phyloP scores from a whole-genome alignment of 495 filamentous ascomycete species.

The Trichoderma erinaceum region DNA sequence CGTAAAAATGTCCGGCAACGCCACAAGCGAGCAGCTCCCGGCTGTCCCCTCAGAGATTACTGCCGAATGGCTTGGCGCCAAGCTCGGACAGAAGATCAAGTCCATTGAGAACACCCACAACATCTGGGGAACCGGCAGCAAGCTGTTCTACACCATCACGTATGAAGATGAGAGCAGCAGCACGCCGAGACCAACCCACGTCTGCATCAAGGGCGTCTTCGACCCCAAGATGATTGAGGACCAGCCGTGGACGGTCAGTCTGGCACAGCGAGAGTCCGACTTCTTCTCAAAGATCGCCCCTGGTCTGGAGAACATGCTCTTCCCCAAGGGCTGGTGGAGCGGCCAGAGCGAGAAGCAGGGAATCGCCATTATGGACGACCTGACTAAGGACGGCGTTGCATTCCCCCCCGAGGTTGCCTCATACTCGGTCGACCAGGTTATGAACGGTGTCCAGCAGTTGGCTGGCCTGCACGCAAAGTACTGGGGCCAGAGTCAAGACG shows the following conservation, averaged over 20 bases:
- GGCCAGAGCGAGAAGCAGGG: slow-evolving; percentile 26
- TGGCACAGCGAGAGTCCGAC: slow-evolving; percentile 31
- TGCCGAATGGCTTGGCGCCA: slow-evolving; percentile 24
- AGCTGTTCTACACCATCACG: slow-evolving; percentile 27
- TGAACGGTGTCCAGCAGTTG: slow-evolving; percentile 25
- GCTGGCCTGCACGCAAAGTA: slow-evolving; percentile 27
- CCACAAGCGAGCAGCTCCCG: slow-evolving; percentile 17
- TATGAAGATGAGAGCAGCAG: slow-evolving; percentile 23
- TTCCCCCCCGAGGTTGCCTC: slow-evolving; percentile 26
- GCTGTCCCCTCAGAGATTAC: slow-evolving; percentile 24
- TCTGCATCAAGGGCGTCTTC: slow-evolving; percentile 34
- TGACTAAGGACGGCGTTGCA: slow-evolving; percentile 24
- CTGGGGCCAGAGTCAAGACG: slow-evolving; percentile 24
- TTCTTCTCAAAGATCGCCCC: slow-evolving; percentile 32
- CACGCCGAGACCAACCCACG: slow-evolving; percentile 20
- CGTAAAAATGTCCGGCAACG: slow-evolving; percentile 16
- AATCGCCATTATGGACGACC: slow-evolving; percentile 32
- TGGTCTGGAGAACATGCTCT: slow-evolving; percentile 24
- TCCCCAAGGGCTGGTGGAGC: slow-evolving; percentile 33
- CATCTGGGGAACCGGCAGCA: slow-evolving; percentile 29
- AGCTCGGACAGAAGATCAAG: slow-evolving; percentile 28
- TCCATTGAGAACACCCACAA: slow-evolving; percentile 24
- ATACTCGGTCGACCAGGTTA: slow-evolving; percentile 23
- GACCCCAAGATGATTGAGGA: slow-evolving; percentile 27
- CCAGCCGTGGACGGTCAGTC: slow-evolving; percentile 29